These are phyloP conservation scores for Agaricus blazei DNA, from an alignment of 768 basidiomycete genomes.

Conservation along the genomic window DNA sequence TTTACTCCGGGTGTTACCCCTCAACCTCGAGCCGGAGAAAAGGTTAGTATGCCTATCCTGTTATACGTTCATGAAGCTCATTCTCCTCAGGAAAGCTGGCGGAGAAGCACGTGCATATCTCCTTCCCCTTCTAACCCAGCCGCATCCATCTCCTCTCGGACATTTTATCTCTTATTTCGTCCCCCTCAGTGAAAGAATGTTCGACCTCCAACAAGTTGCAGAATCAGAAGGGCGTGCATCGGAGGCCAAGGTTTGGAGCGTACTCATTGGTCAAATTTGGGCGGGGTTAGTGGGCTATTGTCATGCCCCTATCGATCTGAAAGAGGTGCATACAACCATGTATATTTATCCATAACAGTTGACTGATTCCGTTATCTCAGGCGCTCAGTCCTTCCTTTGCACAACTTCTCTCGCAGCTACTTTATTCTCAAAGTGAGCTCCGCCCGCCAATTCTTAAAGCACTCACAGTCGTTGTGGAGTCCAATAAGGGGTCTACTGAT, in stretches of 20 bases:
- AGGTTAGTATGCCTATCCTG: conserved; percentile 43
- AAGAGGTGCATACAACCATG: conserved; percentile 39
- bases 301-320: conserved; percentile 70
- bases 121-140: conserved; percentile 77
- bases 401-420: conserved; percentile 84
- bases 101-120: conserved; percentile 87
- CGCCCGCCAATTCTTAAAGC: conserved; percentile 79
- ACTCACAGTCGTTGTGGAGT: conserved; percentile 77
- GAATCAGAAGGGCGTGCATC: conserved; percentile 67
- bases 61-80: background rate
- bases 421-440: conserved; percentile 87
- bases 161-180: conserved; percentile 93
- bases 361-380: conserved; percentile 31
- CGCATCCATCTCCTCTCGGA: conserved; percentile 72
- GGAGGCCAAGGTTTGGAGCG: conserved; percentile 94
- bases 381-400: conserved; percentile 74
- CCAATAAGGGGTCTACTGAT: conserved; percentile 40
- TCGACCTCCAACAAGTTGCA: conserved; percentile 78
- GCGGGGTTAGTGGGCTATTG: conserved; percentile 89
- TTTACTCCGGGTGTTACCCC: conserved; percentile 66
- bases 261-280: conserved; percentile 93
- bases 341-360: background rate
- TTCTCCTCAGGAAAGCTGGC: conserved; percentile 50
- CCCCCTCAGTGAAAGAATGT: conserved; percentile 90
- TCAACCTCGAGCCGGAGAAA: conserved; percentile 80